Evolutionary conservation across 2,329 filamentous ascomycete species (phyloP), one percentile per base, ranked within the genome.

Genomic region (Ramularia collo-cygni): DNA sequence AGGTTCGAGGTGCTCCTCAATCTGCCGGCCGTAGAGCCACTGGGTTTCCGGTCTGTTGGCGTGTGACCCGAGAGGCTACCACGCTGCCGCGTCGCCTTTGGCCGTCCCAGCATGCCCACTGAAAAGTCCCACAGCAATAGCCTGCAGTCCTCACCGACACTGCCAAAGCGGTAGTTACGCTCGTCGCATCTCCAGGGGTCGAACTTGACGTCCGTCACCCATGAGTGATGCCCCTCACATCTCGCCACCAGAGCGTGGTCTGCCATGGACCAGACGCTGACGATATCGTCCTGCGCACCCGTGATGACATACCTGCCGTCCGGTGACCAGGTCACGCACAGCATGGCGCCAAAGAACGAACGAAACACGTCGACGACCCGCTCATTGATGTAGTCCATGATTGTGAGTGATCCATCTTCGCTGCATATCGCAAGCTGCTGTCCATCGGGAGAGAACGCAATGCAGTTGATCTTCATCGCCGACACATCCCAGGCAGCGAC

Each of bases 181-280:
- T 94, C 87, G 58, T 98, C 92, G 58, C 92, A 98, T 48, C 89
- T 77, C 92, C 92, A 98, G 0, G 88, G 88, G 61, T 98, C 92
- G 61, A 96, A 98, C 3, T 87, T 86, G 28, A 98, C 86, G 12
- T 82, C 80, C 3, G 87, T 88, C 1, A 98, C 89, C 88, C 88
- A 98, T 4, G 88, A 95, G 49, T 93, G 83, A 64, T 98, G 92
- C 3, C 92, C 92, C 57, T 93, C 87, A 60, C 92, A 96, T 47
- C 92, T 79, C 13, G 90, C 92, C 35, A 98, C 82, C 35, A 98
- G 79, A 38, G 81, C 77, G 32, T 79, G 80, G 56, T 96, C 92
- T 28, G 80, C 75, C 27, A 95, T 73, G 12, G 83, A 92, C 92
- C 92, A 98, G 52, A 98, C 95, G 1, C 88, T 93, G 9, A 98